These are phyloP conservation scores for Wickerhamomyces hampshirensis DNA, from an alignment of 805 yeast species.

Conservation along the genomic window DNA sequence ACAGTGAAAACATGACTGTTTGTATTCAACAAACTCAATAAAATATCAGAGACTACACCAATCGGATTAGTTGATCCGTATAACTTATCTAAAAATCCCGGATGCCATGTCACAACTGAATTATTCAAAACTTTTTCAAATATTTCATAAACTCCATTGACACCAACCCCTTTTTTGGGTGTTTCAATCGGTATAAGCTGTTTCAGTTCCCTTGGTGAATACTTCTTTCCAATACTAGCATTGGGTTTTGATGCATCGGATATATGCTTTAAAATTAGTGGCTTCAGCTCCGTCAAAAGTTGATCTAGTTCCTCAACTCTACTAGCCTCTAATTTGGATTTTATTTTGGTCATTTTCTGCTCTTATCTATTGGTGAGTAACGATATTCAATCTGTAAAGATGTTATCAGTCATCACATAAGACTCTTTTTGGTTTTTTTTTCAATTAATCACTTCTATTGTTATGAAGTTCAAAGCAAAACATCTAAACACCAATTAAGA, in stretches of 20 bases:
- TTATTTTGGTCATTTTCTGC: conserved; percentile 22
- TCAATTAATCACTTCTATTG: too few relatives aligned
- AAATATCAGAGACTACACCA: conserved; percentile 69
- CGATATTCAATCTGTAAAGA: too few relatives aligned
- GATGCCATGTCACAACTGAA: conserved; percentile 83
- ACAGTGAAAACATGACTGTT: conserved; percentile 85
- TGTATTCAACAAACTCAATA: conserved; percentile 68
- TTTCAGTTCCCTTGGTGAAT: conserved; percentile 45
- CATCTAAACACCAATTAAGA: too few relatives aligned
- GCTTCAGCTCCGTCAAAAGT: conserved; percentile 46
- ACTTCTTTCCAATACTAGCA: conserved; percentile 46
- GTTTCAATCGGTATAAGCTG: conserved; percentile 32
- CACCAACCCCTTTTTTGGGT: conserved; percentile 34
- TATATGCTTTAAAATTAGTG: conserved; percentile 49
- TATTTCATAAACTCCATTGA: conserved; percentile 40
- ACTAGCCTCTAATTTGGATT: conserved; percentile 37
- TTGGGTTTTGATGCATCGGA: conserved; percentile 40
- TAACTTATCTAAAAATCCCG: conserved; percentile 78
- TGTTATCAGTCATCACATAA: too few relatives aligned
- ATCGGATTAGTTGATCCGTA: conserved; percentile 85
- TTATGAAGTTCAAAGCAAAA: too few relatives aligned
- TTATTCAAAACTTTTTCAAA: conserved; percentile 55
- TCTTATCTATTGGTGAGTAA: too few relatives aligned
- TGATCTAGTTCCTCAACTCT: conserved; percentile 54
- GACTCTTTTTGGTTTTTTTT: too few relatives aligned